A percentile compares a stretch with the other conserved stretches of the same genome.
phyloP scores from a whole-genome alignment of 345 rosid genomes.

The Syzygium jambos region DNA sequence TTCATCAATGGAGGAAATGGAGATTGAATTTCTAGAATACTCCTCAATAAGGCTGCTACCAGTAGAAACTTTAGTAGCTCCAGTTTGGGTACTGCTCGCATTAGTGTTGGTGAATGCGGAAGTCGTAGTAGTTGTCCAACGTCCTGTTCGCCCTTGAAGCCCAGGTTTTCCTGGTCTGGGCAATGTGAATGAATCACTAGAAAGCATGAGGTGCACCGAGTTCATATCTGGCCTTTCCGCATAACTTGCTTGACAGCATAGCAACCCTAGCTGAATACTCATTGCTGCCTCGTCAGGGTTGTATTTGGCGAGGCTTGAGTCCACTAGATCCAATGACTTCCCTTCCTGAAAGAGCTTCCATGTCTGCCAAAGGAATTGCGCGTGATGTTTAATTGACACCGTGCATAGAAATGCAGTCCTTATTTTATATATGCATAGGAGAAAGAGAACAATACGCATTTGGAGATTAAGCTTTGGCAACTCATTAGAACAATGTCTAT shows the following conservation, averaged over 20 bases:
- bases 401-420: neutral
- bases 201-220: conserved; percentile 71
- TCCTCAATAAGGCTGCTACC: conserved; percentile 54
- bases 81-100: conserved; percentile 25
- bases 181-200: conserved; percentile 71
- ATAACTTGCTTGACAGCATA: conserved; percentile 67
- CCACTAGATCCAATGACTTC: conserved; percentile 55
- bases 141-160: conserved; percentile 49
- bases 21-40: conserved; percentile 70
- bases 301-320: conserved; percentile 44
- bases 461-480: neutral
- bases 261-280: conserved; percentile 68
- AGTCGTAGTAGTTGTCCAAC: conserved; percentile 32
- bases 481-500: neutral
- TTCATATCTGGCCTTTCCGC: conserved; percentile 77
- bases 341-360: conserved; percentile 57
- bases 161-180: conserved; percentile 80
- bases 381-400: neutral
- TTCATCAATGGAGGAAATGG: conserved; percentile 73
- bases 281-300: conserved; percentile 66
- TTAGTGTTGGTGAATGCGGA: conserved; percentile 29
- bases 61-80: conserved; percentile 25
- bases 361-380: conserved; percentile 24
- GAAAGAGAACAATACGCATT: neutral
- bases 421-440: neutral